Percentiles rank a stretch among this genome's conserved stretches.
Evolutionary conservation across 148 eudicot species (phyloP).

Genomic region (Persicaria tinctoria): DNA sequence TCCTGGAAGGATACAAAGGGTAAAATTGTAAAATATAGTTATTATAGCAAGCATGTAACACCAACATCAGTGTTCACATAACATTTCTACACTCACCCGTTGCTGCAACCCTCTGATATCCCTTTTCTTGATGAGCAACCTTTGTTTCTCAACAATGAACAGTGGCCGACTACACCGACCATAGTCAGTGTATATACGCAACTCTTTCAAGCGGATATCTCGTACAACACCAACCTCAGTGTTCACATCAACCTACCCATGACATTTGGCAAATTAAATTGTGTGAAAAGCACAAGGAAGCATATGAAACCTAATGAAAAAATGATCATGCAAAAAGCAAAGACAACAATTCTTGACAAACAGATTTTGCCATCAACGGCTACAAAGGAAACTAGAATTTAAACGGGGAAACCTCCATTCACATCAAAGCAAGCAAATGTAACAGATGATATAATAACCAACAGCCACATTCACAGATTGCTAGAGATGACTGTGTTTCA

Average conservation of each 20-base stretch:
- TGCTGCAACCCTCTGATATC: constrained; percentile 78
- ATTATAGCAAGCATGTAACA: not conserved
- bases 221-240: constrained; percentile 98
- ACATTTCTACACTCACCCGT: constrained; percentile 40
- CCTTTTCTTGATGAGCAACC: constrained; percentile 82
- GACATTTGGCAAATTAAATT: not conserved
- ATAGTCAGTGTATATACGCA: constrained; percentile 94
- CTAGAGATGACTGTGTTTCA: not conserved
- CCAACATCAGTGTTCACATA: not conserved
- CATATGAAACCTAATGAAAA: not conserved
- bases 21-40: not conserved
- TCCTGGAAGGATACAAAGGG: constrained; percentile 42
- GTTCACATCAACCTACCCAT: constrained; percentile 81
- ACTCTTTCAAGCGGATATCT: constrained; percentile 86
- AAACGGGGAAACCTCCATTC: not conserved
- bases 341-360: not conserved
- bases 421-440: not conserved
- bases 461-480: not conserved
- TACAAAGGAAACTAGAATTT: not conserved
- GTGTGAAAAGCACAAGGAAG: not conserved
- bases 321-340: not conserved
- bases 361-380: not conserved
- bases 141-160: constrained; percentile 92
- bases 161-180: constrained; percentile 98
- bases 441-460: not conserved